These are phyloP conservation scores for Leishmania arabica DNA, from an alignment of 208 protist species.

Conservation along the genomic window DNA sequence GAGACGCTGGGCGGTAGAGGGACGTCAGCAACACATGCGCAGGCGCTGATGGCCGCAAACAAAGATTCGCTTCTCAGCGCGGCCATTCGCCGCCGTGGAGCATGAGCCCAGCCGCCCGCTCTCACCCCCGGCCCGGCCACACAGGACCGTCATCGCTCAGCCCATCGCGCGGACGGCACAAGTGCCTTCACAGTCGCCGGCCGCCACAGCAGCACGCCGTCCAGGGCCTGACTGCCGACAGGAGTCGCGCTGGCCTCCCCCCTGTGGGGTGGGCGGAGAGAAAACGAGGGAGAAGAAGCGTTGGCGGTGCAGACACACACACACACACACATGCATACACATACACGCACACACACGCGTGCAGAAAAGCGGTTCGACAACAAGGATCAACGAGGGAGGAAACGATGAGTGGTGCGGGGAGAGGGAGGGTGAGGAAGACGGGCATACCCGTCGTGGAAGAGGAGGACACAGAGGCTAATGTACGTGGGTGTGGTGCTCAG, in stretches of 20 bases:
- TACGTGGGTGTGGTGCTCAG: no score
- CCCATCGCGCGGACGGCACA: no score
- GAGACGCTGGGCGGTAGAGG: background rate
- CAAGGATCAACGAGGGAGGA: background rate
- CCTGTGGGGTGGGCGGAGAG: no score
- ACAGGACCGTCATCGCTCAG: background rate
- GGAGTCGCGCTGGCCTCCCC: no score
- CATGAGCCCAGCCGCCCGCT: background rate
- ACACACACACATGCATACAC: no score
- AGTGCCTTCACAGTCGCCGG: no score
- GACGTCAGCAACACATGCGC: background rate
- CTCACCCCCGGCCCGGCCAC: background rate
- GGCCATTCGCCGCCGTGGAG: background rate
- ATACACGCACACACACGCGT: no score
- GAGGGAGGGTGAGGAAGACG: background rate
- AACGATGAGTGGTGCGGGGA: background rate
- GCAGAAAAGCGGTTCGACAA: background rate
- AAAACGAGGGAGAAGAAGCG: no score
- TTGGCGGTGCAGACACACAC: no score
- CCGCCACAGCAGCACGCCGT: no score
- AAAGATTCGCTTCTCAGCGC: background rate
- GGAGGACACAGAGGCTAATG: background rate
- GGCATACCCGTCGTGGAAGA: background rate
- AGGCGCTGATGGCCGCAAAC: background rate
- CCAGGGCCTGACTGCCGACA: no score